Base-by-base conservation (phyloP, 1,139 yeast species). In the Debaryomyces fabryi region DNA sequence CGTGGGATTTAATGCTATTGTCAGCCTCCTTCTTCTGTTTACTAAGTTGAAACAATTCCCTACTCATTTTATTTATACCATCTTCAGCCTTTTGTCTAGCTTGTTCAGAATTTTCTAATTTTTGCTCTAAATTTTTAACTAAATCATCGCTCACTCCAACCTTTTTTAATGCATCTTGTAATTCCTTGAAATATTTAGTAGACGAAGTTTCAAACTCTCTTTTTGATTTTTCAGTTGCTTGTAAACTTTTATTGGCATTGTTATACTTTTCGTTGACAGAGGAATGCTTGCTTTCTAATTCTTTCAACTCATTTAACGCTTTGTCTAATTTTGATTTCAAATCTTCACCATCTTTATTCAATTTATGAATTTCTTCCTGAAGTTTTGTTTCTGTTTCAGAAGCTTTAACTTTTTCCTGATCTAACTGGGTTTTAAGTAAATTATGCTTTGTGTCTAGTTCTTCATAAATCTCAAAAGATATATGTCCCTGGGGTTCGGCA, bases 41-140 rank as follows among this genome's bases (percentile, higher is more conserved):
- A 0, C 83, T 78, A 38, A 90, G 69, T 38, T 79, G 80, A 63
- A 90, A 81, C 34, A 92, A 71, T 54, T 91, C 97, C 40, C 93
- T 75, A 50, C 86, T 87, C 96, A 92, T 89, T 57, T 90, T 90
- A 62, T 90, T 92, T 49, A 92, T 86, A 5, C 96, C 97, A 52
- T 83, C 85, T 58, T 92, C 97, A 1, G 93, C 88, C 53, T 82
- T 86, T 24, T 77, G 75, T 58, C 86, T 88, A 8, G 80, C 82
- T 30, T 56, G 64, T 49, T 73, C 76, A 1, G 67, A 56, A 1
- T 58, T 50, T 3, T 62, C 62, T 20, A 73, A 58, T 47, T 68
- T 70, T 7, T 48, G 49, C 47, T 69, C 69, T 25, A 74, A 52
- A 2, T 52, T 52, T 42, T 62, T 67, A 6, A 64, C 46, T 0